Evolutionary conservation across 495 filamentous ascomycete species (phyloP).

Genomic region (Penicillium argentinense): DNA sequence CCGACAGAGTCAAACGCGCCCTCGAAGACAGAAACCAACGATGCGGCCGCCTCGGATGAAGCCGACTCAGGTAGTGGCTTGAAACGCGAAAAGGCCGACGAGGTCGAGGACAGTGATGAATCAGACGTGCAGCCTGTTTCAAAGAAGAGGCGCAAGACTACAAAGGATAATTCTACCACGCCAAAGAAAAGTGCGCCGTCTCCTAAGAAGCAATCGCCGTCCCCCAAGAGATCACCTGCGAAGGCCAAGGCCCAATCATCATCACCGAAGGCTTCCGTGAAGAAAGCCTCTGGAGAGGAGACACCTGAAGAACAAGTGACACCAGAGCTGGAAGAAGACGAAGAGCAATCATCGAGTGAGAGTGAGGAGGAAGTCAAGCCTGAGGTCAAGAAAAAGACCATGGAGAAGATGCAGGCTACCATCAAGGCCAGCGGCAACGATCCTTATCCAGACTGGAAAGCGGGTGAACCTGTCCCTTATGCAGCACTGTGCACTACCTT

Average conservation of each 20-base stretch:
- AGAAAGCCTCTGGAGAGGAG: constrained; percentile 40
- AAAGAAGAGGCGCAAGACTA: constrained; percentile 37
- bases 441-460: constrained; percentile 91
- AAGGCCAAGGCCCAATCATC: constrained; percentile 16
- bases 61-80: constrained; percentile 15
- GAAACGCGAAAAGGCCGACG: constrained; percentile 40
- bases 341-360: constrained; percentile 50
- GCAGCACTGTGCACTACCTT: constrained; percentile 94
- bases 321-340: constrained; percentile 44
- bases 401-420: constrained; percentile 80
- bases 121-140: constrained; percentile 55
- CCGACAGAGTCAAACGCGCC: constrained; percentile 8
- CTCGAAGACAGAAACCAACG: constrained; percentile 44
- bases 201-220: constrained; percentile 26
- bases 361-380: constrained; percentile 75
- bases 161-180: constrained; percentile 7
- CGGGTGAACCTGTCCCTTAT: constrained; percentile 86
- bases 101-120: constrained; percentile 45
- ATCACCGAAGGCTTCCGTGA: constrained; percentile 24
- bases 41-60: constrained; percentile 19
- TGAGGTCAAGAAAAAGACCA: constrained; percentile 69
- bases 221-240: constrained; percentile 22
- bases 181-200: not conserved
- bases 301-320: constrained; percentile 34
- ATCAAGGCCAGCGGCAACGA: constrained; percentile 66